These are phyloP conservation scores for Suillus weaverae DNA, from an alignment of 768 basidiomycete genomes.

Conservation along the genomic window DNA sequence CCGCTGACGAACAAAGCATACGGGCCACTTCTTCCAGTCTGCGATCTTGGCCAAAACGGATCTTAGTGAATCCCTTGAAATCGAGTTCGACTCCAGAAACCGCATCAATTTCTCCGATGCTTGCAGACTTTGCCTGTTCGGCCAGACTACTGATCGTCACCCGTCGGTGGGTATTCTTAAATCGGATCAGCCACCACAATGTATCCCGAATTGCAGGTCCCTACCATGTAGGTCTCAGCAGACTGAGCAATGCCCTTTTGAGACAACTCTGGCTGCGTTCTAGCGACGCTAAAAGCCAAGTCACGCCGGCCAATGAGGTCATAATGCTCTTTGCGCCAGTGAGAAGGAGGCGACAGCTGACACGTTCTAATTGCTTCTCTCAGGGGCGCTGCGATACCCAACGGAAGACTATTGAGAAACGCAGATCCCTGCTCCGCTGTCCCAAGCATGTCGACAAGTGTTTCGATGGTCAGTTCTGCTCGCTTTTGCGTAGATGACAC, in stretches of 20 bases:
- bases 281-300: conserved; percentile 32
- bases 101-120: conserved; percentile 53
- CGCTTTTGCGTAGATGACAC: conserved; percentile 56
- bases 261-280: conserved; percentile 29
- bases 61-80: conserved; percentile 71
- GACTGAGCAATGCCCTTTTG: conserved; percentile 32
- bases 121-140: conserved; percentile 48
- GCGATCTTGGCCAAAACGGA: conserved; percentile 88
- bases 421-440: conserved; percentile 43
- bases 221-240: conserved; percentile 34
- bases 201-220: background rate
- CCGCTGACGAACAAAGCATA: conserved; percentile 79
- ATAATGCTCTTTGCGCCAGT: conserved; percentile 58
- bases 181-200: conserved; percentile 1
- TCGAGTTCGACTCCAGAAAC: conserved; percentile 74
- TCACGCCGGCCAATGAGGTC: conserved; percentile 34
- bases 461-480: conserved; percentile 61
- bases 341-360: conserved; percentile 71
- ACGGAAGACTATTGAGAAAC: conserved; percentile 56
- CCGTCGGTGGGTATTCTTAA: conserved; percentile 52
- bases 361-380: conserved; percentile 84
- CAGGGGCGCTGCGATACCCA: conserved; percentile 76
- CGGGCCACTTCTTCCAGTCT: conserved; percentile 89
- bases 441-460: conserved; percentile 46
- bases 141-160: conserved; percentile 53